Percentiles rank a stretch among this genome's conserved stretches.
These are phyloP conservation scores for Exidia glandulosa DNA, from an alignment of 768 basidiomycete species.

Conservation along the genomic window DNA sequence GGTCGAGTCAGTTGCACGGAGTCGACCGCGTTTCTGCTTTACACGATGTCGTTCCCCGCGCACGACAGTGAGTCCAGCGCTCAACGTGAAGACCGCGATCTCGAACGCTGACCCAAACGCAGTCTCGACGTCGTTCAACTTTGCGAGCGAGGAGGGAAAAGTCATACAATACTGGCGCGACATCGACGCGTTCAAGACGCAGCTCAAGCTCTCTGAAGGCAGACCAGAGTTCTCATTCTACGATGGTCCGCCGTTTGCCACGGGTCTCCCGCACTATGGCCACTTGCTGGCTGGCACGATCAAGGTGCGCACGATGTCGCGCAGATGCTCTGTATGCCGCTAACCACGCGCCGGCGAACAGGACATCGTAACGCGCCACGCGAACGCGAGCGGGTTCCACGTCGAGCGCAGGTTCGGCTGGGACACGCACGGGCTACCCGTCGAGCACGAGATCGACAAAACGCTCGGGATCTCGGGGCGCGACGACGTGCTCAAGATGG, in stretches of 20 bases:
- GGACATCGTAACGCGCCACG: constrained; percentile 97
- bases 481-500: constrained; percentile 89
- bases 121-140: constrained; percentile 74
- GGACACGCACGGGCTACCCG: constrained; percentile 98
- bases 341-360: constrained; percentile 20
- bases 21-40: no score
- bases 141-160: constrained; percentile 81
- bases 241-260: constrained; percentile 96
- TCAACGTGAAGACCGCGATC: background rate
- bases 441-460: constrained; percentile 99
- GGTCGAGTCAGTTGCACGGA: no score
- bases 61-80: constrained; percentile 52
- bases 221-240: constrained; percentile 89
- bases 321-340: background rate
- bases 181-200: constrained; percentile 96
- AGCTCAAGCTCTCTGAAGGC: constrained; percentile 84
- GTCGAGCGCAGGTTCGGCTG: constrained; percentile 93
- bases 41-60: constrained; percentile 49
- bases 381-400: constrained; percentile 84
- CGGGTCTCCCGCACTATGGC: constrained; percentile 93
- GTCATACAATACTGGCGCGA: constrained; percentile 87
- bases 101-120: constrained; percentile 5
- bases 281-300: constrained; percentile 88
- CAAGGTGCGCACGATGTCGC: constrained; percentile 58
- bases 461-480: constrained; percentile 83